Percentiles rank a stretch among this genome's conserved stretches.
Evolutionary conservation across 176 grass and related monocot species (phyloP).

Genomic region (Urochloa ruziziensis): DNA sequence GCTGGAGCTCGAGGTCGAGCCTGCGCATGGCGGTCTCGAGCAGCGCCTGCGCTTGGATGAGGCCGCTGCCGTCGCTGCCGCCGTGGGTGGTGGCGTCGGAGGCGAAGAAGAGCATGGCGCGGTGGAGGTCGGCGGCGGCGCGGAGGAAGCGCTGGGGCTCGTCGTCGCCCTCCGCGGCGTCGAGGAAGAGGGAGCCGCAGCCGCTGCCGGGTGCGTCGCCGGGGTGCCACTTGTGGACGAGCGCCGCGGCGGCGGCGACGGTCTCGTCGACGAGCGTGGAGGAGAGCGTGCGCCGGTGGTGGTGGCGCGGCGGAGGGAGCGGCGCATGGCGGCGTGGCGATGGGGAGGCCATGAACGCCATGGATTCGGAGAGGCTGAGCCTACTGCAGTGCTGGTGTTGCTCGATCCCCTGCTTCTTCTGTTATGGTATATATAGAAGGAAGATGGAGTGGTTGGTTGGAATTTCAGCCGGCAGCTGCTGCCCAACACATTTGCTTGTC

Average conservation of each 20-base stretch:
- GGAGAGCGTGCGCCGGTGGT: slow-evolving; percentile 36
- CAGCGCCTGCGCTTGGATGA: slow-evolving; percentile 58
- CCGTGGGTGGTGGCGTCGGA: neutral
- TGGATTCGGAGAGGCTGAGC: no score
- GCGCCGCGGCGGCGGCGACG: slow-evolving; percentile 39
- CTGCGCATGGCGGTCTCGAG: slow-evolving; percentile 57
- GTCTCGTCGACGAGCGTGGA: slow-evolving; percentile 42
- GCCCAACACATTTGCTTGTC: no score
- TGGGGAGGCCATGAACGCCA: neutral
- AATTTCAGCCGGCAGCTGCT: no score
- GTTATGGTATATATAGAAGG: no score
- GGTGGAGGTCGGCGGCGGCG: slow-evolving; percentile 57
- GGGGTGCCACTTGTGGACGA: slow-evolving; percentile 55
- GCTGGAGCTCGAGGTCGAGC: slow-evolving; percentile 55
- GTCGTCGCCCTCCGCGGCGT: neutral
- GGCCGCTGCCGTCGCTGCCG: neutral
- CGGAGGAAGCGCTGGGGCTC: slow-evolving; percentile 38
- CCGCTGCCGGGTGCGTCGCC: neutral
- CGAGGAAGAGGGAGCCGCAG: slow-evolving; percentile 32
- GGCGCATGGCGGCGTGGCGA: neutral
- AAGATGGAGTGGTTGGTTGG: no score
- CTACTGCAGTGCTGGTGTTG: no score
- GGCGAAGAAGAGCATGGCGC: slow-evolving; percentile 52
- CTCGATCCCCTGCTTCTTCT: no score
- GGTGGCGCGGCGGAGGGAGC: neutral